phyloP scores from a whole-genome alignment of 176 grass and related monocot genomes.

The Eleusine coracana region DNA sequence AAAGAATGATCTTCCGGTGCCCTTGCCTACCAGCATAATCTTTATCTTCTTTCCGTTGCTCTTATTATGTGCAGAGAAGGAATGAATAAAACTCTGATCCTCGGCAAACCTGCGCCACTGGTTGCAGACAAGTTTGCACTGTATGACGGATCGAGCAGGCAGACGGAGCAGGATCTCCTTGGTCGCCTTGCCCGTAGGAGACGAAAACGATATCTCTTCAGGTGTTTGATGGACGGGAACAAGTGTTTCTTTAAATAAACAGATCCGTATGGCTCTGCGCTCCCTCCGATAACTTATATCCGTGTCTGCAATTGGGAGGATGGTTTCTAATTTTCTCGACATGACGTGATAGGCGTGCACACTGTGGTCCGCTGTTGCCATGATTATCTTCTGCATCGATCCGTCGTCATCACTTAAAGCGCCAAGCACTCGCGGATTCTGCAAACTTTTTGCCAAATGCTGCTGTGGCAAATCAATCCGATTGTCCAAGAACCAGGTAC shows the following conservation, averaged over 20 bases:
- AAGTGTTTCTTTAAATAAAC: constrained; percentile 28
- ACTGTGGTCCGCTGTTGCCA: not conserved
- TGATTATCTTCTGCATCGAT: constrained; percentile 23
- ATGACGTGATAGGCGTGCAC: not conserved
- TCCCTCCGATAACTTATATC: not conserved
- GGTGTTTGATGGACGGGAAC: constrained; percentile 13
- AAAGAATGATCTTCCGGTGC: not conserved
- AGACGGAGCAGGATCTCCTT: constrained; percentile 28
- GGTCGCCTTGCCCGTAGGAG: not conserved
- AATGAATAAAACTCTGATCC: not conserved
- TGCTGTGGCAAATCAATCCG: not conserved
- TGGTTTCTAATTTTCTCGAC: not conserved
- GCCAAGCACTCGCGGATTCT: not conserved
- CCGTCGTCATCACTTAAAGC: not conserved
- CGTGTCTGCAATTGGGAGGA: not conserved
- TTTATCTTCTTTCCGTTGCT: not conserved
- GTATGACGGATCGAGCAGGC: not conserved
- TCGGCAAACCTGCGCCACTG: not conserved
- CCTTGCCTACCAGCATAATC: constrained; percentile 22
- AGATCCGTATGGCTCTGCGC: not conserved
- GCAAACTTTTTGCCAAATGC: not conserved
- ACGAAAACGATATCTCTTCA: not conserved
- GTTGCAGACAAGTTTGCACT: not conserved
- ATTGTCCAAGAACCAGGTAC: not conserved
- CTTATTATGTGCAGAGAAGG: constrained; percentile 17